Conservation (phyloP, 2,329 filamentous ascomycete genomes). For the Aspergillus eucalypticola region DNA sequence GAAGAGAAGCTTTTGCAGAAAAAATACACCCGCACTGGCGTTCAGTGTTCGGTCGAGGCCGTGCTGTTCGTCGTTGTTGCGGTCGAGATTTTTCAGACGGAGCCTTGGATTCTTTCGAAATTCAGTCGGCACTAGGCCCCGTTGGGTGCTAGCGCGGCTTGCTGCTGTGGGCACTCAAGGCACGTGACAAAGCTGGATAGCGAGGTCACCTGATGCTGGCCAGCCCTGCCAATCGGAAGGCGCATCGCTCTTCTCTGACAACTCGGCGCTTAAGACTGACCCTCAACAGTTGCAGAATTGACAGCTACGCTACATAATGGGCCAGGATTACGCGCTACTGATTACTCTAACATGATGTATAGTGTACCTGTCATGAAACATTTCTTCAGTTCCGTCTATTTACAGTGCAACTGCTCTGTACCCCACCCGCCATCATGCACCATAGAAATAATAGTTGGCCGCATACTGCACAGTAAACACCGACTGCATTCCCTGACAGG, state of each 20-base stretch:
- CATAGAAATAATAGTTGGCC: slow-evolving; percentile 72
- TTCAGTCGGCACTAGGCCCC: slow-evolving; percentile 36
- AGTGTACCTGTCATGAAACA: neutral
- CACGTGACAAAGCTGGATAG: slow-evolving; percentile 26
- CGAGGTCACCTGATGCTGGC: slow-evolving; percentile 31
- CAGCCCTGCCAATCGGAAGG: slow-evolving; percentile 27
- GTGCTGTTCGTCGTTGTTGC: slow-evolving; percentile 40
- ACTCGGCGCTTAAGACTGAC: slow-evolving; percentile 3
- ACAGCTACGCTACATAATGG: neutral
- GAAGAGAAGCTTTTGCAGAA: slow-evolving; percentile 24
- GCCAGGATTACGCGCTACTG: neutral
- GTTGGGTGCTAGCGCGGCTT: slow-evolving; percentile 23
- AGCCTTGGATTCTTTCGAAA: slow-evolving; percentile 44
- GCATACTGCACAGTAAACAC: slow-evolving; percentile 76
- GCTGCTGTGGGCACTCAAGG: slow-evolving; percentile 20
- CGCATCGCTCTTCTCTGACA: neutral
- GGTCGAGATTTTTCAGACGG: slow-evolving; percentile 41
- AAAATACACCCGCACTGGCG: slow-evolving; percentile 28
- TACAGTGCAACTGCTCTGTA: slow-evolving; percentile 6
- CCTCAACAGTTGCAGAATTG: neutral
- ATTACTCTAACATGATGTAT: neutral
- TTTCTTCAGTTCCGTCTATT: neutral
- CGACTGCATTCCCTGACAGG: slow-evolving; percentile 65
- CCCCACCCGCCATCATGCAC: slow-evolving; percentile 22
- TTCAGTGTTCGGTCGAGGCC: slow-evolving; percentile 36